Evolutionary conservation across 306 rosid genomes (phyloP).

Genomic region (Clitoria ternatea): DNA sequence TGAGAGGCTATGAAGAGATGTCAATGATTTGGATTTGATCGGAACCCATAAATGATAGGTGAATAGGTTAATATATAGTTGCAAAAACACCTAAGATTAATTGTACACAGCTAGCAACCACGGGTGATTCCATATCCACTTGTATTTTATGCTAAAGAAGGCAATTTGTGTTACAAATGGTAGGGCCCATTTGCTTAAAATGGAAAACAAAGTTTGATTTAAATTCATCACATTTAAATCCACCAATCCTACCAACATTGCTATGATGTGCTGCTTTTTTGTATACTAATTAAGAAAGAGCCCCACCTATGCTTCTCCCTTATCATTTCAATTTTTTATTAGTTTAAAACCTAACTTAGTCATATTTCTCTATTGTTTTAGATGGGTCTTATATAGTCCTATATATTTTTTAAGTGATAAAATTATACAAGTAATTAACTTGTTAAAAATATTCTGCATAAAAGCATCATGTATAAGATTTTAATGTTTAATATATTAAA

Average conservation of each 20-base stretch:
- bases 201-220: not conserved
- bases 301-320: not conserved
- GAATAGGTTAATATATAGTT: slow-evolving; percentile 20
- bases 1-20: slow-evolving; percentile 13
- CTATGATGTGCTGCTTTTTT: slow-evolving; percentile 1
- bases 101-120: slow-evolving; percentile 7
- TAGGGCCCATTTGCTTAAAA: slow-evolving; percentile 18
- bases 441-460: too few species aligned
- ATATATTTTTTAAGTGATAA: too few species aligned
- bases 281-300: slow-evolving; percentile 19
- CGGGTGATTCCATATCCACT: slow-evolving; percentile 1
- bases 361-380: too few species aligned
- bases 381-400: too few species aligned
- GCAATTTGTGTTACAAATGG: slow-evolving; percentile 21
- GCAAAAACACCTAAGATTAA: slow-evolving; percentile 13
- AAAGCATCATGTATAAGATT: too few species aligned
- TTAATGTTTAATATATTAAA: too few species aligned
- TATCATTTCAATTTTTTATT: too few species aligned
- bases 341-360: too few species aligned
- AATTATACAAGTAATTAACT: too few species aligned
- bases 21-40: slow-evolving; percentile 1
- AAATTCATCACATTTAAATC: not conserved
- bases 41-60: slow-evolving; percentile 21
- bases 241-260: slow-evolving; percentile 6
- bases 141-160: slow-evolving; percentile 15